A percentile compares a stretch with the other conserved stretches of the same genome.
Conservation (phyloP, 2,329 filamentous ascomycete genomes). For the Aspergillus neotritici region DNA sequence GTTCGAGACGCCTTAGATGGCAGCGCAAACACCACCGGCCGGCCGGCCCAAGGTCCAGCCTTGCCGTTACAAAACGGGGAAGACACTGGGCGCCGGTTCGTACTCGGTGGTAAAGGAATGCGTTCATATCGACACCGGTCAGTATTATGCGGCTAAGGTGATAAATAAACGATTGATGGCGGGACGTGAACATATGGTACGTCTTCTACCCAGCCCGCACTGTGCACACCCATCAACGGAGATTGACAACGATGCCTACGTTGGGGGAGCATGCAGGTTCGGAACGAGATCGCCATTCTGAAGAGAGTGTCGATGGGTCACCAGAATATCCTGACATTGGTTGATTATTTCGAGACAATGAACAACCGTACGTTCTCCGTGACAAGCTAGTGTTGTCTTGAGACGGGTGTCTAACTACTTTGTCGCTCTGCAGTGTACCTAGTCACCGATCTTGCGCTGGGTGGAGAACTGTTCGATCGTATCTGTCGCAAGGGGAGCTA, state of each 20-base stretch:
- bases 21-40: slow-evolving; percentile 23
- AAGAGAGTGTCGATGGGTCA: slow-evolving; percentile 99
- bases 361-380: slow-evolving; percentile 65
- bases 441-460: slow-evolving; percentile 91
- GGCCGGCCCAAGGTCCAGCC: slow-evolving; percentile 70
- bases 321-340: slow-evolving; percentile 93
- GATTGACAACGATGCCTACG: slow-evolving; percentile 7
- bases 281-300: slow-evolving; percentile 95
- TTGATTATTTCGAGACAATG: slow-evolving; percentile 99
- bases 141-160: slow-evolving; percentile 98
- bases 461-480: slow-evolving; percentile 94
- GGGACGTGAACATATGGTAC: slow-evolving; percentile 94
- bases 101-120: slow-evolving; percentile 99
- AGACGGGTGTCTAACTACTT: slow-evolving; percentile 12
- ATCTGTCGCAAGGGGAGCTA: slow-evolving; percentile 98
- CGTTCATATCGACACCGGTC: slow-evolving; percentile 93
- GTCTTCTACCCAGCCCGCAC: slow-evolving; percentile 1
- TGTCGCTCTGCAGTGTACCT: slow-evolving; percentile 63
- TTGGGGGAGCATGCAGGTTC: slow-evolving; percentile 55
- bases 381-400: background rate
- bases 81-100: slow-evolving; percentile 91
- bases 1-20: slow-evolving; percentile 18
- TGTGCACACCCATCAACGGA: background rate
- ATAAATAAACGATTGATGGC: slow-evolving; percentile 99
- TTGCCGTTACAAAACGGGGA: slow-evolving; percentile 97